Percentiles rank a stretch among this genome's conserved stretches.
Conservation (phyloP, 2,329 filamentous ascomycete genomes). For the Chaetomium strumarium region DNA sequence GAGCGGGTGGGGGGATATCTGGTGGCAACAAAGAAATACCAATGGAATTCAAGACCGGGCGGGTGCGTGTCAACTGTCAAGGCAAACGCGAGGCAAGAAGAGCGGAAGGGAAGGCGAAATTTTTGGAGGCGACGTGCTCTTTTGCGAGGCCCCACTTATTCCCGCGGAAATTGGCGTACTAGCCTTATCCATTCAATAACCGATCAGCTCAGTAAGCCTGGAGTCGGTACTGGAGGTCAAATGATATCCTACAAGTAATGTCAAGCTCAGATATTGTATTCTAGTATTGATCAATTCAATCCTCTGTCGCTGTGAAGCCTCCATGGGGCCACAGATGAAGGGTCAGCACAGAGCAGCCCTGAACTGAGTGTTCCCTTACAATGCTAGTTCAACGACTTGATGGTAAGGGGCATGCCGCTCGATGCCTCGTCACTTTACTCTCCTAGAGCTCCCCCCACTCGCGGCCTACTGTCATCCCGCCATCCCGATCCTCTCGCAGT, state of each 20-base stretch:
- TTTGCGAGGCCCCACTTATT: neutral
- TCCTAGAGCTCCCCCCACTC: constrained; percentile 11
- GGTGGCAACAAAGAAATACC: constrained; percentile 8
- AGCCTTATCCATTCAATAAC: no score
- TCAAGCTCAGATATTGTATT: no score
- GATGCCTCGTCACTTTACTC: neutral
- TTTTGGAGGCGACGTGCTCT: constrained; percentile 13
- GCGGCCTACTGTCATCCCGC: neutral
- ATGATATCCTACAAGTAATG: no score
- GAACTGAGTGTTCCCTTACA: neutral
- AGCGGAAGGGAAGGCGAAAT: constrained; percentile 15
- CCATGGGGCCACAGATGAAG: neutral
- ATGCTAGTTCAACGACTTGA: no score
- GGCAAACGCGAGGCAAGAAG: neutral
- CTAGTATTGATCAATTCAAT: neutral
- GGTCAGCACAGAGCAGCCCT: neutral
- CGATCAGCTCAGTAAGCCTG: no score
- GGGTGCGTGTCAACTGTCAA: constrained; percentile 4
- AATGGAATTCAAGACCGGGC: neutral
- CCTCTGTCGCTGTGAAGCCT: neutral
- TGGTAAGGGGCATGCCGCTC: no score
- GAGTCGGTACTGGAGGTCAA: no score
- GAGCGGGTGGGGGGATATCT: constrained; percentile 2
- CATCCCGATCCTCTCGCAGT: constrained; percentile 19
- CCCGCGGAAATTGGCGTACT: no score